A percentile compares a stretch with the other conserved stretches of the same genome.
Conservation (phyloP, 192 early-diverging fungal species). For the Ambispora gerdemannii region DNA sequence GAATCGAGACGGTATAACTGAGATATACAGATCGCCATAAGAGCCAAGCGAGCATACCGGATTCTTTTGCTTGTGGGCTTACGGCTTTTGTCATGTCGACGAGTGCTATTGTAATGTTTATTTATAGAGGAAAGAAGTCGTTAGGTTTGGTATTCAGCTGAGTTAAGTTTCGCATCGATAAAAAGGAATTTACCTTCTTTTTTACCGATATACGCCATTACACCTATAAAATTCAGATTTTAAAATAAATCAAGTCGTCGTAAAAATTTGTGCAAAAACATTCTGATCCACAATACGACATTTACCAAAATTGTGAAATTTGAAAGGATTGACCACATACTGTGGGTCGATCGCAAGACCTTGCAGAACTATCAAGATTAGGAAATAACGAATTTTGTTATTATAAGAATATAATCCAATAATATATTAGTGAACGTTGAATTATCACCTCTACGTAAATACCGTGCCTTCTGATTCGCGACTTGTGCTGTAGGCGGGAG, state of each 20-base stretch:
- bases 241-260: background rate
- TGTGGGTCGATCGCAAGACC: slow-evolving; percentile 29
- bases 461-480: slow-evolving; percentile 71
- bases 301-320: slow-evolving; percentile 56
- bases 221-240: slow-evolving; percentile 21
- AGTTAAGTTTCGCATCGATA: background rate
- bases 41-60: slow-evolving; percentile 54
- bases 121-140: background rate
- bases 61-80: slow-evolving; percentile 46
- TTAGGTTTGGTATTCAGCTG: slow-evolving; percentile 33
- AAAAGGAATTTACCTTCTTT: slow-evolving; percentile 6
- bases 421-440: background rate
- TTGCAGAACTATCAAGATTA: background rate
- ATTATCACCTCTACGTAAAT: slow-evolving; percentile 52
- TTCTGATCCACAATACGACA: too few species aligned
- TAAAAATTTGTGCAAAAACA: too few species aligned
- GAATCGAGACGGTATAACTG: slow-evolving; percentile 57
- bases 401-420: background rate
- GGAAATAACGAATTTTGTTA: background rate
- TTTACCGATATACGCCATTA: slow-evolving; percentile 67
- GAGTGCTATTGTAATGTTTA: slow-evolving; percentile 40
- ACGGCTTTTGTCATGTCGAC: slow-evolving; percentile 56
- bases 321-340: slow-evolving; percentile 44
- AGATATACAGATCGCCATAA: slow-evolving; percentile 76
- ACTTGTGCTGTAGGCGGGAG: slow-evolving; percentile 86